Conservation (phyloP, 345 rosid species). For the Cochlearia excelsa region DNA sequence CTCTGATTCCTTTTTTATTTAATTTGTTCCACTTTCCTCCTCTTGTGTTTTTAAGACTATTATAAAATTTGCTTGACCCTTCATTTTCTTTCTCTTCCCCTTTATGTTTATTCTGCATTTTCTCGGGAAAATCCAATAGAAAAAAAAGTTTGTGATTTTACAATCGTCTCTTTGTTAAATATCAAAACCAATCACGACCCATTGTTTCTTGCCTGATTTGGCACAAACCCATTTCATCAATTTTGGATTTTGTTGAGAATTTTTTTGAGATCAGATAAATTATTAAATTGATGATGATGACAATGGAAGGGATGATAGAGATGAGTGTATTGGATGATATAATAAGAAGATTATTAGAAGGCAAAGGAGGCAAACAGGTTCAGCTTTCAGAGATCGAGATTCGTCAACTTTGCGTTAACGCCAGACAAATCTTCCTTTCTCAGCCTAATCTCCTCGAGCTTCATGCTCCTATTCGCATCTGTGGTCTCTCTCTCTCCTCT, state of each 20-base stretch:
- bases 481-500: constrained; percentile 45
- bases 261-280: background rate
- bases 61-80: constrained; percentile 26
- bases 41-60: constrained; percentile 9
- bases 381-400: constrained; percentile 96
- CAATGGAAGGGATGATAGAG: constrained; percentile 75
- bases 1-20: constrained; percentile 18
- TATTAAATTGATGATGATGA: background rate
- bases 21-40: constrained; percentile 30
- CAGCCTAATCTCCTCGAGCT: constrained; percentile 82
- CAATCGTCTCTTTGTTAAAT: background rate
- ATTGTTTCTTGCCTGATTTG: constrained; percentile 23
- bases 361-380: constrained; percentile 77
- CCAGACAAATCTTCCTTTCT: constrained; percentile 88
- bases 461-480: constrained; percentile 81
- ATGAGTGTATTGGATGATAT: constrained; percentile 84
- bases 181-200: constrained; percentile 10
- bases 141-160: constrained; percentile 11
- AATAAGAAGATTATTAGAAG: constrained; percentile 50
- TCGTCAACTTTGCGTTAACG: constrained; percentile 94
- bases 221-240: constrained; percentile 22
- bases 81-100: constrained; percentile 10
- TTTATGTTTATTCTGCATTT: constrained; percentile 7
- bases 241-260: constrained; percentile 16
- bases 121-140: constrained; percentile 23